Evolutionary conservation across 176 grass and related monocot species (phyloP).

Genomic region (Bolboschoenus planiculmis): DNA sequence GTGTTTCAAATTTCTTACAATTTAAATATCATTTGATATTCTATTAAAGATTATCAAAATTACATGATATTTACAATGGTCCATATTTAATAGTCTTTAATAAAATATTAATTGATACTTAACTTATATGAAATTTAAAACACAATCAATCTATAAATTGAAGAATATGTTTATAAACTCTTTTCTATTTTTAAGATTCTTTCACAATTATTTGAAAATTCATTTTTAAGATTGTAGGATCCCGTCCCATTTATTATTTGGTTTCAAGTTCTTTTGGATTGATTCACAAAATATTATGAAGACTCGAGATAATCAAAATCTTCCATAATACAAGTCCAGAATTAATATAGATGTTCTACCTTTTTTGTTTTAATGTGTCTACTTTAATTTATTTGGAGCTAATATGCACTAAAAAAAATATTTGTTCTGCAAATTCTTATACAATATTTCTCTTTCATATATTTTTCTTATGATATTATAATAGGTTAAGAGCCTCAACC

Average conservation of each 20-base stretch:
- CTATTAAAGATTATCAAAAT: too few relatives aligned
- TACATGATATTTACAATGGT: too few relatives aligned
- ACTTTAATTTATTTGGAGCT: not conserved
- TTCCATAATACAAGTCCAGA: not conserved
- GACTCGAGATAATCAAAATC: not conserved
- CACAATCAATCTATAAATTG: too few relatives aligned
- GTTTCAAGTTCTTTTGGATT: not conserved
- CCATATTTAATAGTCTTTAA: too few relatives aligned
- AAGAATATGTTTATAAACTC: too few relatives aligned
- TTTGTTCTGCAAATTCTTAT: not conserved
- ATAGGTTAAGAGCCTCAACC: slow-evolving; percentile 22
- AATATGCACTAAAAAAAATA: not conserved
- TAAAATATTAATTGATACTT: too few relatives aligned
- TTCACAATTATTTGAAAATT: too few relatives aligned
- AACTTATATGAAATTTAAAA: too few relatives aligned
- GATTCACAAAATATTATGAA: not conserved
- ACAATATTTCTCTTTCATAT: not conserved
- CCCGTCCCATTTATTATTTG: not conserved
- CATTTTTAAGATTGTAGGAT: too few relatives aligned
- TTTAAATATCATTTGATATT: too few relatives aligned
- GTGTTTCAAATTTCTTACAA: too few relatives aligned
- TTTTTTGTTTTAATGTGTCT: not conserved
- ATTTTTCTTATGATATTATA: not conserved
- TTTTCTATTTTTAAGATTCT: too few relatives aligned
- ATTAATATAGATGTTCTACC: not conserved